Conservation (phyloP, 176 grass and related monocot genomes). For the Elymus sibiricus region DNA sequence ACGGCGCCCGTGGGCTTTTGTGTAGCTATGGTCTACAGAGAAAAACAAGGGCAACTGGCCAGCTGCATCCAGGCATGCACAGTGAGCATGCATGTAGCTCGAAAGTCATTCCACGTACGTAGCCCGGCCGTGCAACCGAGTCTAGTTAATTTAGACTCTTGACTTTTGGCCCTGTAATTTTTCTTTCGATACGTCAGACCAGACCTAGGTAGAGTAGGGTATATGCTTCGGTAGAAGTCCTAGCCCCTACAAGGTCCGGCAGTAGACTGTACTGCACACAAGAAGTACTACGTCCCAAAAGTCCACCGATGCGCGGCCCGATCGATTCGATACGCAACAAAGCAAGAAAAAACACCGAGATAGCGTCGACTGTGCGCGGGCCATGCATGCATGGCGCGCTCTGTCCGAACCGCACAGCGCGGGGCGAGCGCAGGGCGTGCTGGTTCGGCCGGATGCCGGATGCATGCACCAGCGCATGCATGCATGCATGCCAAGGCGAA, state of each 20-base stretch:
- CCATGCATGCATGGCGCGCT: background rate
- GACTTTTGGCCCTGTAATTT: slow-evolving; percentile 1
- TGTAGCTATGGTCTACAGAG: background rate
- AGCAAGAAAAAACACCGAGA: background rate
- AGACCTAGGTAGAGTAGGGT: background rate
- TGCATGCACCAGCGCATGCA: background rate
- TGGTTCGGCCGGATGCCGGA: background rate
- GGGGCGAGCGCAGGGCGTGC: background rate
- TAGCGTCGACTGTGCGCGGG: background rate
- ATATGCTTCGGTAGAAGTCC: background rate
- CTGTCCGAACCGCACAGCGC: background rate
- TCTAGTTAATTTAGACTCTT: slow-evolving; percentile 2
- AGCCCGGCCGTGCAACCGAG: background rate
- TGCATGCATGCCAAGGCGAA: background rate
- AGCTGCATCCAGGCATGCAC: background rate
- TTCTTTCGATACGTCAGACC: background rate
- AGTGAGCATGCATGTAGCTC: background rate
- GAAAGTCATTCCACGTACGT: background rate
- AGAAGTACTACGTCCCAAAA: background rate
- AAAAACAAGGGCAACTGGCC: background rate
- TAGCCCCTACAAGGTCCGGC: background rate
- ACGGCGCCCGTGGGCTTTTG: background rate
- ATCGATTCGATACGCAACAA: background rate
- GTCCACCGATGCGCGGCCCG: background rate
- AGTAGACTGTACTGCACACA: too few species aligned